Base-by-base conservation (phyloP, 2,329 filamentous ascomycete genomes). In the Fonsecaea nubica region DNA sequence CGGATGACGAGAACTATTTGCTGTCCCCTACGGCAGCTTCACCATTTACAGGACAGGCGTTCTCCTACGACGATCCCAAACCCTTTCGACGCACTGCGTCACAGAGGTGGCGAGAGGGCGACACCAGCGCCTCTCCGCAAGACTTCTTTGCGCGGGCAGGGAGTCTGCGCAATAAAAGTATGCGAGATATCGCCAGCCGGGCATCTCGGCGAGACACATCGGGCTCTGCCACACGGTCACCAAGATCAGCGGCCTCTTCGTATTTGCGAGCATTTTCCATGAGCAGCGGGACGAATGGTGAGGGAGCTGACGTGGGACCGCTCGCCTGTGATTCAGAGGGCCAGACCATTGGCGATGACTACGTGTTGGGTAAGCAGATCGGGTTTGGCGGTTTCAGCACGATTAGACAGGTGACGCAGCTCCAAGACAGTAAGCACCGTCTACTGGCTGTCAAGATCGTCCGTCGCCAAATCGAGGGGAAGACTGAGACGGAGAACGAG, bases 281-380 rank as follows among this genome's bases (percentile, higher is more conserved):
- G 72, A 87, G 83, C 78, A 80, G 77, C 58, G 77, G 73, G 30
- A 67, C 72, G 71, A 38, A 72, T 73, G 54, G 64, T 35, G 66
- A 70, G 32, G 61, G 54, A 18, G 57, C 21, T 25, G 69, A 72
- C 73, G 76, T 58, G 63, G 74, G 66, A 62, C 79, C 74, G 60
- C 78, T 74, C 69, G 81, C 87, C 66, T 87, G 87, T 12, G 88
- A 90, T 73, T 86, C 89, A 57, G 88, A 90, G 78, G 88, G 88
- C 2, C 87, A 90, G 74, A 85, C 88, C 66, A 85, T 90, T 55
- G 88, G 87, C 50, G 83, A 84, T 60, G 86, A 89, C 69, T 90
- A 90, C 75, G 86, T 90, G 36, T 85, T 90, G 59, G 88, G 88
- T 56, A 87, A 88, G 70, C 84, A 87, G 66, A 87, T 90, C 66